Base-by-base conservation (phyloP, 495 filamentous ascomycete genomes). In the Aspergillus homomorphus region DNA sequence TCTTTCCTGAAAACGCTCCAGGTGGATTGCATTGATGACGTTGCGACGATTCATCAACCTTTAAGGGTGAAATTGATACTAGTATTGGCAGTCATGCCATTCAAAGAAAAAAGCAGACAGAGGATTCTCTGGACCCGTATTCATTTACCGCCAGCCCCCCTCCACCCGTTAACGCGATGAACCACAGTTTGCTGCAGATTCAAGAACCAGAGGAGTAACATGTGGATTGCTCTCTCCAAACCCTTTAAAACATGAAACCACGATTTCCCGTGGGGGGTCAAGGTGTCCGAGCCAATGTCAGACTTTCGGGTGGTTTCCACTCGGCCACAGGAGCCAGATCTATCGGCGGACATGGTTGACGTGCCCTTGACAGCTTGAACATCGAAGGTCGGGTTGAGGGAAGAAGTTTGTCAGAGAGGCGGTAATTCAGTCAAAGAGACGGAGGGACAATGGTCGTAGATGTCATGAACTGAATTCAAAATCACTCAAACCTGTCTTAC, bases 181-280 rank as follows among this genome's bases (percentile, higher is more conserved):
- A 51, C 48, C 48, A 51, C 28, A 18, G 48, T 51, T 51, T 51
- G 23, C 48, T 30, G 48, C 48, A 28, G 48, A 51, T 51, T 51
- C 24, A 51, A 38, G 33, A 38, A 38, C 33, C 33, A 12, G 33
- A 38, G 33, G 33, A 38, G 33, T 38, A 38, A 41, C 21, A 20
- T 43, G 30, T 53, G 30, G 51, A 53, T 53, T 42, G 14, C 21
- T 23, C 57, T 49, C 10, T 38, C n/a, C n/a, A 38, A 14, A 12
- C 10, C 33, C 33, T 38, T 12, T 7, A 5, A 14, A 38, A 38
- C 12, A 5, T 38, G 33, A 38, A 38, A 14, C 15, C 4, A 12
- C 33, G 12, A 14, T 12, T 38, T 38, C 33, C 12, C 33, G n/a
- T n/a, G n/a, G n/a, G n/a, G n/a, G n/a, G n/a, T n/a, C 10, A 12